Evolutionary conservation across 805 yeast species (phyloP).

Genomic region (Metschnikowia proteae): DNA sequence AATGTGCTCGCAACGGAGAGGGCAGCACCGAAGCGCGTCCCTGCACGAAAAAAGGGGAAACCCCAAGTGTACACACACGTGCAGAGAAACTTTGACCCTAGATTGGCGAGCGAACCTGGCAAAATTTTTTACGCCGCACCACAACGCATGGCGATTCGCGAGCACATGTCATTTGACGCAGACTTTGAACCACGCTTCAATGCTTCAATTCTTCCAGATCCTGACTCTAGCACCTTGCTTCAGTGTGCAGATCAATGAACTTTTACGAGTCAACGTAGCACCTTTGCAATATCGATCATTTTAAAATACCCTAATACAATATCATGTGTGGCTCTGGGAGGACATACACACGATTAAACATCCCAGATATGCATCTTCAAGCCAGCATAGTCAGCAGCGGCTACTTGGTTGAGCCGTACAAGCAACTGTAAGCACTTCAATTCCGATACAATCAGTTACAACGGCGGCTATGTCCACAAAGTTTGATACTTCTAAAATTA

Average conservation of each 20-base stretch:
- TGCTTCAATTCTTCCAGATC: not conserved
- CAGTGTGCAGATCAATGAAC: not conserved
- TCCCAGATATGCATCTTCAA: no score
- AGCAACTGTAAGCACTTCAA: no score
- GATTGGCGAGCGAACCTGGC: not conserved
- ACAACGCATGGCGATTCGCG: not conserved
- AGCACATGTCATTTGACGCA: not conserved
- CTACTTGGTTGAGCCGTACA: no score
- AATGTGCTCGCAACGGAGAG: not conserved
- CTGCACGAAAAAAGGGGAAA: slow-evolving; percentile 3
- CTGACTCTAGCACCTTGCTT: not conserved
- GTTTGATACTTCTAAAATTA: no score
- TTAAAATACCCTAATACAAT: no score
- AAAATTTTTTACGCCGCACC: not conserved
- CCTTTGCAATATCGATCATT: no score
- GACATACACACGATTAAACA: no score
- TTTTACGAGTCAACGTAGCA: no score
- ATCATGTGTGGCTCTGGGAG: no score
- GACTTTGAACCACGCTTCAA: not conserved
- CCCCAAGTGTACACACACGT: not conserved
- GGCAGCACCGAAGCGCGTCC: slow-evolving; percentile 1
- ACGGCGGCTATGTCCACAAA: no score
- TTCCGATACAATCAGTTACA: no score
- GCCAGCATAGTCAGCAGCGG: no score
- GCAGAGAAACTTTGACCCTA: not conserved